Conservation (phyloP, 225 moss, liverwort and hornwort genomes). For the Physcomitrellopsis africana region DNA sequence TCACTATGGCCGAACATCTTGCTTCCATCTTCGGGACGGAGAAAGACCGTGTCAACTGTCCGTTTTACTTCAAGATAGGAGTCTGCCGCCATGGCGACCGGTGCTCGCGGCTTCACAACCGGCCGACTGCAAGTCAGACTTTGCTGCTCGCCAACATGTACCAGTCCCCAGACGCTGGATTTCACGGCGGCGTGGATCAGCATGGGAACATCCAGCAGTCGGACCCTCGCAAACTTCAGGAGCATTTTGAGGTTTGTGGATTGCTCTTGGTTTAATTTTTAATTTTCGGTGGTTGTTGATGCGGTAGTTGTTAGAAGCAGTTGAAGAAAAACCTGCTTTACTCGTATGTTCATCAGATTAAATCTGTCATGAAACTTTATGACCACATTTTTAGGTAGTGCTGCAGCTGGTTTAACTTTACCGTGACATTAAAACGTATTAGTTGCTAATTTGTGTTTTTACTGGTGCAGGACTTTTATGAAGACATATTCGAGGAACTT, state of each 20-base stretch:
- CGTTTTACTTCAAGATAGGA: conserved; percentile 98
- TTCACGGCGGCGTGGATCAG: conserved; percentile 97
- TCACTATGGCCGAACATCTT: conserved; percentile 89
- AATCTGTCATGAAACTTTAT: too few relatives aligned
- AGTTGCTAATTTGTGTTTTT: too few relatives aligned
- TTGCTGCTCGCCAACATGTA: conserved; percentile 94
- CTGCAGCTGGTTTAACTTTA: neutral
- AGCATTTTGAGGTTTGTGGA: conserved; percentile 85
- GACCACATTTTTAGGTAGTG: too few relatives aligned
- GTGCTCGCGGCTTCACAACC: conserved; percentile 91
- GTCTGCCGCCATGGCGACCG: conserved; percentile 96
- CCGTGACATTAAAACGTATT: neutral
- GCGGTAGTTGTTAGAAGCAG: neutral
- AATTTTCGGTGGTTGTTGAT: neutral
- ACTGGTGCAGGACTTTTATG: conserved; percentile 83
- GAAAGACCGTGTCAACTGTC: conserved; percentile 96
- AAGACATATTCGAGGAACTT: conserved; percentile 94
- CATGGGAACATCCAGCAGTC: conserved; percentile 98
- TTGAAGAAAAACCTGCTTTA: too few relatives aligned
- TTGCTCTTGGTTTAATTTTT: neutral
- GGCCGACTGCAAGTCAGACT: conserved; percentile 97
- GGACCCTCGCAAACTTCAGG: conserved; percentile 94
- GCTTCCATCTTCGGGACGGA: conserved; percentile 97
- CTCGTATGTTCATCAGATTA: too few relatives aligned
- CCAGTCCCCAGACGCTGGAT: conserved; percentile 97